Evolutionary conservation across 257 asterid species (phyloP).

Genomic region (Rehmannia glutinosa): DNA sequence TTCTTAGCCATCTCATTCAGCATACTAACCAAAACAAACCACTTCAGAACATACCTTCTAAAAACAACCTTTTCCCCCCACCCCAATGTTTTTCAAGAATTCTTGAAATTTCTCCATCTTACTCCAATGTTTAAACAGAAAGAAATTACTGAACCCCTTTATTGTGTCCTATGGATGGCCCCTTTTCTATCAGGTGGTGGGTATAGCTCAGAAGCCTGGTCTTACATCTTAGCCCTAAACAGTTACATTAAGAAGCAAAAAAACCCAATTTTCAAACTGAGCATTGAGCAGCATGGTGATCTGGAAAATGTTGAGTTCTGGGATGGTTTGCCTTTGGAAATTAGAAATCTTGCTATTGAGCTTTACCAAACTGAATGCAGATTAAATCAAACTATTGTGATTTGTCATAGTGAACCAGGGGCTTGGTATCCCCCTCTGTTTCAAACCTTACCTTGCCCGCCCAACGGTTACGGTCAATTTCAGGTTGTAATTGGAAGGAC

Average conservation of each 20-base stretch:
- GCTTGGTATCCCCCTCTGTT: conserved; percentile 90
- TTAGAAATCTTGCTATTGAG: conserved; percentile 50
- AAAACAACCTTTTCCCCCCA: conserved; percentile 27
- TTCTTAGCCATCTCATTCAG: conserved; percentile 43
- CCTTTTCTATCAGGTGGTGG: conserved; percentile 96
- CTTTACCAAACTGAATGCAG: conserved; percentile 48
- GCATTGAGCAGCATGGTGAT: conserved; percentile 79
- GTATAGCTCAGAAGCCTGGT: conserved; percentile 95
- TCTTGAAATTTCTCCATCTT: conserved; percentile 19
- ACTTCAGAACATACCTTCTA: conserved; percentile 20
- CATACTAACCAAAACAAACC: conserved; percentile 13
- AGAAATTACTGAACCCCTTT: conserved; percentile 28
- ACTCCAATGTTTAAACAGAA: background rate
- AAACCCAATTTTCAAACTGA: conserved; percentile 44
- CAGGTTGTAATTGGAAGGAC: conserved; percentile 79
- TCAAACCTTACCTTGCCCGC: conserved; percentile 77
- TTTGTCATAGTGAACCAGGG: conserved; percentile 97
- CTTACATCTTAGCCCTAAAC: conserved; percentile 64
- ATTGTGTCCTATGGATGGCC: conserved; percentile 90
- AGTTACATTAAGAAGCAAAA: conserved; percentile 29
- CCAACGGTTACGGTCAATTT: conserved; percentile 34
- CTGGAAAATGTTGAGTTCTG: conserved; percentile 55
- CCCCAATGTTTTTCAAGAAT: conserved; percentile 14
- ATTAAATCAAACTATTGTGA: conserved; percentile 54
- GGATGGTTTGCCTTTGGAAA: conserved; percentile 72